Evolutionary conservation across 352 stramenopile genomes (phyloP).

Genomic region (Phytophthora pseudosyringae): DNA sequence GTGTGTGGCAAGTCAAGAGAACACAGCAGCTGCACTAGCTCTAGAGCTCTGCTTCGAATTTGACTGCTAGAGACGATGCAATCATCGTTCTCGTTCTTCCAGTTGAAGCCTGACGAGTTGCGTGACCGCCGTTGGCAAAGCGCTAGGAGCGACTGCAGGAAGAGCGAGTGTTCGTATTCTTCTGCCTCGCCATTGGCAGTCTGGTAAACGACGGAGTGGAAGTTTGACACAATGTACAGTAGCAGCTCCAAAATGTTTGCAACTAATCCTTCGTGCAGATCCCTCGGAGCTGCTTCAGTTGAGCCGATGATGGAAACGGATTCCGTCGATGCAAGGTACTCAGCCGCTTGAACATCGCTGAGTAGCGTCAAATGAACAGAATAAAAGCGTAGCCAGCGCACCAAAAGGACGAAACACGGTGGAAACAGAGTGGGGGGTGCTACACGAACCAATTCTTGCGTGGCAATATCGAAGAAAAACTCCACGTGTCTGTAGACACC

Average conservation of each 20-base stretch:
- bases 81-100: neutral
- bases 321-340: neutral
- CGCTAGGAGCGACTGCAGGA: slow-evolving; percentile 24
- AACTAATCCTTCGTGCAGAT: slow-evolving; percentile 12
- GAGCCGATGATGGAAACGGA: neutral
- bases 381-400: slow-evolving; percentile 40
- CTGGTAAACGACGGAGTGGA: slow-evolving; percentile 23
- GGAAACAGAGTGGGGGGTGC: slow-evolving; percentile 20
- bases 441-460: slow-evolving; percentile 3
- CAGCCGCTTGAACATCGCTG: neutral
- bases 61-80: slow-evolving; percentile 22
- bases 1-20: slow-evolving; percentile 32
- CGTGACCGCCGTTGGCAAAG: slow-evolving; percentile 18
- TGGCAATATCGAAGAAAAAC: slow-evolving; percentile 13
- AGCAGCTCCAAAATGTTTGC: slow-evolving; percentile 19
- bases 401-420: slow-evolving; percentile 33
- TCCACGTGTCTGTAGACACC: slow-evolving; percentile 17
- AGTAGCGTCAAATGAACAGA: slow-evolving; percentile 32
- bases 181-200: slow-evolving; percentile 15
- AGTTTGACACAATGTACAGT: slow-evolving; percentile 24
- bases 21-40: slow-evolving; percentile 37
- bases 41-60: slow-evolving; percentile 30
- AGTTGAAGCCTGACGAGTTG: neutral
- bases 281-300: neutral
- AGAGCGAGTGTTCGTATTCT: slow-evolving; percentile 13